A percentile compares a stretch with the other conserved stretches of the same genome.
Evolutionary conservation across 1,284 basidiomycete genomes (phyloP).

Genomic region (Sparassis latifolia): DNA sequence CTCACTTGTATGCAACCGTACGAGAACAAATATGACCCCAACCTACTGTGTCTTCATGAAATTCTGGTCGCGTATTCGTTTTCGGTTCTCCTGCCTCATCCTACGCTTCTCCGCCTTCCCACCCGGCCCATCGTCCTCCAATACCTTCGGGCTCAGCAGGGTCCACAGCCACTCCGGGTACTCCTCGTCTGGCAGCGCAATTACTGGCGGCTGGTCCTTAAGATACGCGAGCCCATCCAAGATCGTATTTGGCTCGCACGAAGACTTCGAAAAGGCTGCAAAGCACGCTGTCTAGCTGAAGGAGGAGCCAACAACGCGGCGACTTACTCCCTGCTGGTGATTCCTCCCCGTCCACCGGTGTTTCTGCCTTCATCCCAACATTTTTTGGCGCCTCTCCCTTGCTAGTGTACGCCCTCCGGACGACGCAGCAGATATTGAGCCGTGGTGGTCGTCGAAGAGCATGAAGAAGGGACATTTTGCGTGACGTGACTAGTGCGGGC

Average conservation of each 20-base stretch:
- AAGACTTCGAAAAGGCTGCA: conserved; percentile 30
- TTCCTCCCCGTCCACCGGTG: not conserved
- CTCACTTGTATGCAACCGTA: conserved; percentile 8
- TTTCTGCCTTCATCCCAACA: not conserved
- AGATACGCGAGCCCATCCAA: conserved; percentile 76
- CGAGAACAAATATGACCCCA: not conserved
- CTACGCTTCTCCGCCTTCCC: conserved; percentile 58
- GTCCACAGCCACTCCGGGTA: conserved; percentile 93
- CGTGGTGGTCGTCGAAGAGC: conserved; percentile 20
- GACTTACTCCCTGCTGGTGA: conserved; percentile 8
- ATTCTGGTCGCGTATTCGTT: conserved; percentile 66
- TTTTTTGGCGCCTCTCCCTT: conserved; percentile 10
- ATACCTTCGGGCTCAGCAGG: conserved; percentile 52
- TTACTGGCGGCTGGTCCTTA: conserved; percentile 77
- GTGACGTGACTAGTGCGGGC: not conserved
- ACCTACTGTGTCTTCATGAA: conserved; percentile 68
- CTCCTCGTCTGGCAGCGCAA: conserved; percentile 77
- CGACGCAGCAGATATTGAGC: conserved; percentile 15
- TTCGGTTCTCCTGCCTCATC: conserved; percentile 54
- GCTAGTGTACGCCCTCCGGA: conserved; percentile 18
- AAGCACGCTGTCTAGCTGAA: not conserved
- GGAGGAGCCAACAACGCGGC: not conserved
- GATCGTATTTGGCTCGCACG: conserved; percentile 66
- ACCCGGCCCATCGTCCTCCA: conserved; percentile 64
- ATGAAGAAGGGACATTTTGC: conserved; percentile 22